phyloP scores from a whole-genome alignment of 164 flowering plant species.

The Cinnamomum chago region DNA sequence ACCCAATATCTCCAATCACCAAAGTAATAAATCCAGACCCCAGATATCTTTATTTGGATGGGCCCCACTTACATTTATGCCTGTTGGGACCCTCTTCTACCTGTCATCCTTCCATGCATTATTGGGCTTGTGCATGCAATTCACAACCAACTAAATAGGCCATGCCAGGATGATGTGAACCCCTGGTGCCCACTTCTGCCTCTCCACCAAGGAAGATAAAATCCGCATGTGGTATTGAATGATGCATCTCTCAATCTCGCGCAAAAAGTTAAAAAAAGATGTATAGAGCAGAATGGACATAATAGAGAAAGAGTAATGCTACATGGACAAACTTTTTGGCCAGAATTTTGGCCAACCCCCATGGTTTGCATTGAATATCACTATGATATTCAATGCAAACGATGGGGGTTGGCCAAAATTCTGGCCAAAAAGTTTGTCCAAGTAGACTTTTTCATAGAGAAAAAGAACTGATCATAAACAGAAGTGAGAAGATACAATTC shows the following conservation, averaged over 20 bases:
- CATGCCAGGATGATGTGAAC: neutral
- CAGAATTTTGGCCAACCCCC: too few relatives aligned
- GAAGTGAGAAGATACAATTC: too few relatives aligned
- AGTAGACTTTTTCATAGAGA: too few relatives aligned
- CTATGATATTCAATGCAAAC: too few relatives aligned
- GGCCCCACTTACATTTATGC: neutral
- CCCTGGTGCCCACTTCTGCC: neutral
- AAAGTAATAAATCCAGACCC: neutral
- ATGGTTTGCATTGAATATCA: too few relatives aligned
- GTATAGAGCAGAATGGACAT: neutral
- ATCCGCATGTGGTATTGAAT: slow-evolving; percentile 6
- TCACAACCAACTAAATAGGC: neutral
- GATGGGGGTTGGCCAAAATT: too few relatives aligned
- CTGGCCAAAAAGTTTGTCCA: too few relatives aligned
- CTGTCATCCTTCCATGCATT: neutral
- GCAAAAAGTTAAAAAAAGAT: neutral
- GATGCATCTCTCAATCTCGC: neutral
- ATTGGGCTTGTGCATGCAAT: neutral
- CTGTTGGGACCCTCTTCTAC: neutral
- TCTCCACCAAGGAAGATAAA: neutral
- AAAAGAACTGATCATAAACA: too few relatives aligned
- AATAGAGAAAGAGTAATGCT: too few relatives aligned
- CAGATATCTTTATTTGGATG: neutral
- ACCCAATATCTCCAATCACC: neutral
- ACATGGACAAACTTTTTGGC: too few relatives aligned